A percentile compares a stretch with the other conserved stretches of the same genome.
phyloP scores from a whole-genome alignment of 2,329 filamentous ascomycete species.

The Fusarium denticulatum region DNA sequence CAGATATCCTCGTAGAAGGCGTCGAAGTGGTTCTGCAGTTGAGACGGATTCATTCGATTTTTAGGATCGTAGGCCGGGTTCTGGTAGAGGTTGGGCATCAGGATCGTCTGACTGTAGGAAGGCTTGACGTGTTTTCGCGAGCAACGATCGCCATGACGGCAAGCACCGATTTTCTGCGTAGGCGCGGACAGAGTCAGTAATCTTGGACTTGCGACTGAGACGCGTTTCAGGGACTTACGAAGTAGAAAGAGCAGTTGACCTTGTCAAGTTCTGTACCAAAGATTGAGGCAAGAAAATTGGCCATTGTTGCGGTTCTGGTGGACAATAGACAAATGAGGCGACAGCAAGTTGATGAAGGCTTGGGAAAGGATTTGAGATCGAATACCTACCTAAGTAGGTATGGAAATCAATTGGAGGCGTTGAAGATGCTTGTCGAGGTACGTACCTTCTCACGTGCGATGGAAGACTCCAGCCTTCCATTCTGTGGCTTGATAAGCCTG shows the following conservation, averaged over 20 bases:
- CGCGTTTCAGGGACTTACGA: constrained; percentile 48
- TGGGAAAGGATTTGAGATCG: constrained; percentile 37
- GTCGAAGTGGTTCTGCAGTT: constrained; percentile 99
- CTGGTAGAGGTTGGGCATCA: constrained; percentile 98
- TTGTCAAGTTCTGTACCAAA: constrained; percentile 99
- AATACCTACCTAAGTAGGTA: no score
- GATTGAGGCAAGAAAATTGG: constrained; percentile 98
- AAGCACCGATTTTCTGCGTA: constrained; percentile 95
- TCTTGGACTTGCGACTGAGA: constrained; percentile 11
- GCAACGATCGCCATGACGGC: constrained; percentile 97
- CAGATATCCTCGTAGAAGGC: constrained; percentile 99
- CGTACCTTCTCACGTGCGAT: constrained; percentile 46
- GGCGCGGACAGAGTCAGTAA: constrained; percentile 29
- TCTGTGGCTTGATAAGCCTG: constrained; percentile 24
- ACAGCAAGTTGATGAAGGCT: constrained; percentile 23
- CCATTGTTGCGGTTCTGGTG: constrained; percentile 66
- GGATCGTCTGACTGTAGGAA: constrained; percentile 95
- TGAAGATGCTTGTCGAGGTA: constrained; percentile 28
- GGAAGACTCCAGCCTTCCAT: constrained; percentile 11
- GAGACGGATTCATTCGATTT: constrained; percentile 94
- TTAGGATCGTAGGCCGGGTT: constrained; percentile 97
- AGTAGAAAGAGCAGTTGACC: constrained; percentile 99
- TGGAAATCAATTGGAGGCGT: constrained; percentile 3
- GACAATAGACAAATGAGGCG: neutral
- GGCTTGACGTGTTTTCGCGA: constrained; percentile 99